Conservation (phyloP, 164 flowering plant species). For the Chimonanthus praecox region DNA sequence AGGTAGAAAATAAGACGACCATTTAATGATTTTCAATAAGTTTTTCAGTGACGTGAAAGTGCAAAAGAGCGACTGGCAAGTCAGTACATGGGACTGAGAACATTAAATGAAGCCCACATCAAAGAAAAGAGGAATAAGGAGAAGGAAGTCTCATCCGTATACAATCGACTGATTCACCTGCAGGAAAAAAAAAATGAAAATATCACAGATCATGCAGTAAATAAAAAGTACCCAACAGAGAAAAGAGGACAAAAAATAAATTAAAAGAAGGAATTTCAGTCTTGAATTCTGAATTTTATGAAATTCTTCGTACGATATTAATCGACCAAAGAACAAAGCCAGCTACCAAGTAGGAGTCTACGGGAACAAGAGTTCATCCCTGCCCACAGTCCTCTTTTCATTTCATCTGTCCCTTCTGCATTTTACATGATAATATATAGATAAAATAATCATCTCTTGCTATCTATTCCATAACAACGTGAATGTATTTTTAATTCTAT, state of each 20-base stretch:
- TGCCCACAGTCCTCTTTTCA: neutral
- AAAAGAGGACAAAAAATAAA: neutral
- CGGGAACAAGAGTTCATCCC: neutral
- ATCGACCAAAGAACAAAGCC: neutral
- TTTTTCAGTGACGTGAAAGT: neutral
- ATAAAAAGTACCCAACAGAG: neutral
- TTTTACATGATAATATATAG: neutral
- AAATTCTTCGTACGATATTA: neutral
- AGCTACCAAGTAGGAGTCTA: neutral
- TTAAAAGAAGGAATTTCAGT: neutral
- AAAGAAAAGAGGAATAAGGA: neutral
- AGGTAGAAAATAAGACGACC: neutral
- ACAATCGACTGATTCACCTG: neutral
- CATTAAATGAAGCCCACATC: neutral
- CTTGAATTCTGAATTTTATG: neutral
- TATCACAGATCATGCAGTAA: no score
- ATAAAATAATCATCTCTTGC: neutral
- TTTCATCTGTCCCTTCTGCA: neutral
- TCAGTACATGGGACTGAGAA: constrained; percentile 9
- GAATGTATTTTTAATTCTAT: neutral
- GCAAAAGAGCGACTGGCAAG: neutral
- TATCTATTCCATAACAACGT: neutral
- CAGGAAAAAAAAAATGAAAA: neutral
- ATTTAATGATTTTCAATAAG: constrained; percentile 4
- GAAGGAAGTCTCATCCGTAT: neutral